Base-by-base conservation (phyloP, 1,284 basidiomycete genomes). In the Boletus semigastroideus region DNA sequence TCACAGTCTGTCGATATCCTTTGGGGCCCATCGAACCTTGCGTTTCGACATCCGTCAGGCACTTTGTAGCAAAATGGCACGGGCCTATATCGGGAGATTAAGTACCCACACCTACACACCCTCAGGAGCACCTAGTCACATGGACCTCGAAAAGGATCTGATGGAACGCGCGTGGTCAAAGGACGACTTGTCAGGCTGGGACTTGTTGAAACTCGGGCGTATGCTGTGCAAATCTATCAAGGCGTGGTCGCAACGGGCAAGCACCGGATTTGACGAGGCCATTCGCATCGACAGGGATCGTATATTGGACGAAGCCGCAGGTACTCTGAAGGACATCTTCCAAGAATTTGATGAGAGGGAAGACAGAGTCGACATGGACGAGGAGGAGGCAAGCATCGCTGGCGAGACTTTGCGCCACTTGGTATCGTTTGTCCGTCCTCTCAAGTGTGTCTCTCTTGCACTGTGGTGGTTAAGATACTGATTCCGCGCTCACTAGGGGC, bases 121-220 rank as follows among this genome's bases (percentile, higher is more conserved):
- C 37, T 79, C 84, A 1, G 85, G 84, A 22, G 78, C 77, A 4
- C 81, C 83, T 0, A 76, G 76, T 1, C 72, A 79, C 40, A 72
- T 87, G 58, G 79, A 80, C 45, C 64, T 89, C 13, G 81, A 82
- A 50, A 72, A 71, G 38, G 80, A 82, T 17, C 63, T 88, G 43
- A 78, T 90, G 76, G 84, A 87, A 56, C 77, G 78, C 3, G 86
- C 86, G 0, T 90, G 84, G 84, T 75, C 81, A 2, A 82, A 79
- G 59, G 81, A 86, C 44, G 82, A 83, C 38, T 68, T 76, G 14
- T 76, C 72, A 43, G 79, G 78, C 4, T 87, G 86, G 82, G 84
- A 87, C 51, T 74, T 85, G 14, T 74, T 74, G 8, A 74, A 80
- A 33, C 73, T 87, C n/a, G 81, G 81, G 1, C 73, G 72, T 41